Base-by-base conservation (phyloP, 2,329 filamentous ascomycete genomes). In the Fusarium clavum region DNA sequence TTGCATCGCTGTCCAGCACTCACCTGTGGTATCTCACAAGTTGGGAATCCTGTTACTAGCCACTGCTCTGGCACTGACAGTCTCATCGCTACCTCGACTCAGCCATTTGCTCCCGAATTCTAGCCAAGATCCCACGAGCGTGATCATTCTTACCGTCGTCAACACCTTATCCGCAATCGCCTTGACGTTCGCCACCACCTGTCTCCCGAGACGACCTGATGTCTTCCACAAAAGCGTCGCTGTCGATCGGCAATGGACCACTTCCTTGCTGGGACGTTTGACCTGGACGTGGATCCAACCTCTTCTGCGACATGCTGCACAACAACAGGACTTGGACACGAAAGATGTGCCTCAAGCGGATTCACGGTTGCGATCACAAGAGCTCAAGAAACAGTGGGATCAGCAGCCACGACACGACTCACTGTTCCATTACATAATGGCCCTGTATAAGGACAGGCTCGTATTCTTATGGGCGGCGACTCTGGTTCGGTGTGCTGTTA, bases 161-260 rank as follows among this genome's bases (percentile, higher is more conserved):
- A 85, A 88, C 57, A 73, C 87, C 14, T 76, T 76, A 6, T 75
- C 82, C 6, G 77, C 81, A 9, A 22, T 87, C 8, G 74, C 79
- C 13, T 77, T 87, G 12, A 78, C 79, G 8, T 68, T 86, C 44
- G 77, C 83, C 14, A 85, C 84, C 69, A 61, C 90, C 11, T 83
- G 84, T 2, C 80, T 93, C 8, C 90, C 90, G 4, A 85, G 92
- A 43, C 85, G 91, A 10, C 91, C 92, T 4, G 83, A 89, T 51
- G 88, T 94, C 13, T 92, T 84, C 73, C 81, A 84, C 72, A 63
- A 89, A 32, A 88, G 83, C 29, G 81, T 84, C 53, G 75, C 82
- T 2, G 89, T 94, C 25, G 91, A 94, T 75, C 81, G 82, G 14
- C 85, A 91, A 79, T 84, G 83, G 71, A 90, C 89, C 0, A 82